Evolutionary conservation across 2,329 filamentous ascomycete genomes (phyloP).

Genomic region (Phaeosphaeria sp.): DNA sequence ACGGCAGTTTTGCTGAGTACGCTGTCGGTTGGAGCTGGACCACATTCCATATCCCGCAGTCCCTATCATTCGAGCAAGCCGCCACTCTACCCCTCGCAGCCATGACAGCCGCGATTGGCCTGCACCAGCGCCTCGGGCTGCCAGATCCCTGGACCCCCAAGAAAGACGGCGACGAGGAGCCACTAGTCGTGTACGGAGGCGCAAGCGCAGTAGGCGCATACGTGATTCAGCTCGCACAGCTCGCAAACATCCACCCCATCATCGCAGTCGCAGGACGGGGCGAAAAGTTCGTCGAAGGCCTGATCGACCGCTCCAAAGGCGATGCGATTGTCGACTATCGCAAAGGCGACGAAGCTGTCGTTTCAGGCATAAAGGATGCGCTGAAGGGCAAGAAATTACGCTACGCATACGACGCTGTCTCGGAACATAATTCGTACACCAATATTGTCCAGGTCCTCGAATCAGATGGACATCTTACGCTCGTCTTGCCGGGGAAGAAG

Average conservation of each 20-base stretch:
- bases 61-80: constrained; percentile 59
- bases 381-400: constrained; percentile 53
- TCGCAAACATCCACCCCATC: constrained; percentile 51
- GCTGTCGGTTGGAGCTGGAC: constrained; percentile 62
- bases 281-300: constrained; percentile 41
- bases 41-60: constrained; percentile 61
- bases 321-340: constrained; percentile 61
- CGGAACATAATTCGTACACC: constrained; percentile 56
- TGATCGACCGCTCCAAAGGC: constrained; percentile 49
- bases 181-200: constrained; percentile 52
- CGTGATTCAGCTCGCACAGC: constrained; percentile 48
- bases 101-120: constrained; percentile 55
- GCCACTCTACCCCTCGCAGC: constrained; percentile 55
- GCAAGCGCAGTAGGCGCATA: constrained; percentile 51
- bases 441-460: constrained; percentile 51
- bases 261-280: constrained; percentile 52
- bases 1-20: constrained; percentile 68
- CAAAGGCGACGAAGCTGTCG: constrained; percentile 55
- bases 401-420: constrained; percentile 65
- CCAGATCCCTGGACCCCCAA: constrained; percentile 49
- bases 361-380: constrained; percentile 52
- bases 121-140: constrained; percentile 52
- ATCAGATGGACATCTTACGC: constrained; percentile 38
- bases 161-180: constrained; percentile 15
- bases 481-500: constrained; percentile 53